A percentile compares a stretch with the other conserved stretches of the same genome.
Evolutionary conservation across 192 early-diverging fungal genomes (phyloP).

Genomic region (Coemansia sp.): DNA sequence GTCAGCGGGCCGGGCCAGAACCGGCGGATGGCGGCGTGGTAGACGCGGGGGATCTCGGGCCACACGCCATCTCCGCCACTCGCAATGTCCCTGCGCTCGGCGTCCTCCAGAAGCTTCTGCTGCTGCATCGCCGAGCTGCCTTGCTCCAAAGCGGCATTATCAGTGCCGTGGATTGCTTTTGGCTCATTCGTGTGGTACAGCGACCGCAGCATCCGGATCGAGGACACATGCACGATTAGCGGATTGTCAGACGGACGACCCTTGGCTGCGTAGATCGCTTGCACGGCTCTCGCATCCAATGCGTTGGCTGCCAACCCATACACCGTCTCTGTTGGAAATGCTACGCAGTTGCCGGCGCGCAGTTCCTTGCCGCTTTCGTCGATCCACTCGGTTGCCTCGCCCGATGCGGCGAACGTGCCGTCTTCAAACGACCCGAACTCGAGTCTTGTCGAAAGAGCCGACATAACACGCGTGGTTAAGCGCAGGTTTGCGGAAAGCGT

Average conservation of each 20-base stretch:
- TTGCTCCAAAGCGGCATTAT: slow-evolving; percentile 45
- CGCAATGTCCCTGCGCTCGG: slow-evolving; percentile 24
- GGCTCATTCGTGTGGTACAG: slow-evolving; percentile 57
- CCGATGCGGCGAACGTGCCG: slow-evolving; percentile 17
- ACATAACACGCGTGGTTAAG: slow-evolving; percentile 19
- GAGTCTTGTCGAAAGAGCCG: slow-evolving; percentile 13
- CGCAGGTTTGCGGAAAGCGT: background rate
- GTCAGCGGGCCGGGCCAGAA: slow-evolving; percentile 97
- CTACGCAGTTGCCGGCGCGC: slow-evolving; percentile 63
- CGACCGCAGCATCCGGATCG: slow-evolving; percentile 79
- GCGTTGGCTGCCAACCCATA: slow-evolving; percentile 96
- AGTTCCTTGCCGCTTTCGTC: slow-evolving; percentile 60
- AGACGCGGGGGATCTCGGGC: slow-evolving; percentile 67
- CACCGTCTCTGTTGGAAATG: slow-evolving; percentile 97
- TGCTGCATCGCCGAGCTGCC: background rate
- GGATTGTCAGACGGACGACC: slow-evolving; percentile 94
- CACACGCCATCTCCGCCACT: slow-evolving; percentile 40
- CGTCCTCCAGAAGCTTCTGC: background rate
- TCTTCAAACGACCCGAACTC: slow-evolving; percentile 33
- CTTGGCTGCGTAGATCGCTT: slow-evolving; percentile 81
- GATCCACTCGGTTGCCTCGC: slow-evolving; percentile 32
- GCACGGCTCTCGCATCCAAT: slow-evolving; percentile 62
- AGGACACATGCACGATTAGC: slow-evolving; percentile 94
- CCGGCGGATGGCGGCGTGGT: slow-evolving; percentile 62
- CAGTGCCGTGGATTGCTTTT: slow-evolving; percentile 45